Evolutionary conservation across 495 filamentous ascomycete genomes (phyloP).

Genomic region (Xylaria intraflava): DNA sequence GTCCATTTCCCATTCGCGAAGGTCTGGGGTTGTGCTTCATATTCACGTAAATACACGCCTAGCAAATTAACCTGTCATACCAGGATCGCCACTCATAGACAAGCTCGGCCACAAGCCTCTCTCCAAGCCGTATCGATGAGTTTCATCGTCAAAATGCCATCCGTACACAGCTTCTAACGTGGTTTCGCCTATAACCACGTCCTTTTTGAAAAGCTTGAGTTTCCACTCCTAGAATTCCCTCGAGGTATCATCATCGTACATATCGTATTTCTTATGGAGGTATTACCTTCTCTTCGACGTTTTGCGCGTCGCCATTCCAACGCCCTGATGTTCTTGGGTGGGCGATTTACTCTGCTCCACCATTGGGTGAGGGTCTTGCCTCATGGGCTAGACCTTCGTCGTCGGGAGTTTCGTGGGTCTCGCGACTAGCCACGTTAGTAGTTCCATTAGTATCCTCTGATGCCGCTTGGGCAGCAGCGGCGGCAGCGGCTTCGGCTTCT

Average conservation of each 20-base stretch:
- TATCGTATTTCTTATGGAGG: background rate
- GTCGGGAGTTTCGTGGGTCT: background rate
- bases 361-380: background rate
- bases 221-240: background rate
- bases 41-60: background rate
- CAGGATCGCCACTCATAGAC: background rate
- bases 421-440: background rate
- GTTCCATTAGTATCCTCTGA: background rate
- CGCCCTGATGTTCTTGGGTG: background rate
- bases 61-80: constrained; percentile 2
- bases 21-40: background rate
- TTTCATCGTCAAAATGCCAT: background rate
- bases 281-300: background rate
- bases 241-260: background rate
- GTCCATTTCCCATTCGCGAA: background rate
- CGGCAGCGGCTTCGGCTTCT: constrained; percentile 38
- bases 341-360: background rate
- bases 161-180: background rate
- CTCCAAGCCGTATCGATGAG: background rate
- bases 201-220: background rate
- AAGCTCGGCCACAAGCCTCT: background rate
- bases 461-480: constrained; percentile 10
- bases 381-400: background rate
- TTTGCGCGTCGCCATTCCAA: background rate
- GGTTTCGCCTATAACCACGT: background rate